Base-by-base conservation (phyloP, 179 eudicot genomes). In the Silene noctiflora region DNA sequence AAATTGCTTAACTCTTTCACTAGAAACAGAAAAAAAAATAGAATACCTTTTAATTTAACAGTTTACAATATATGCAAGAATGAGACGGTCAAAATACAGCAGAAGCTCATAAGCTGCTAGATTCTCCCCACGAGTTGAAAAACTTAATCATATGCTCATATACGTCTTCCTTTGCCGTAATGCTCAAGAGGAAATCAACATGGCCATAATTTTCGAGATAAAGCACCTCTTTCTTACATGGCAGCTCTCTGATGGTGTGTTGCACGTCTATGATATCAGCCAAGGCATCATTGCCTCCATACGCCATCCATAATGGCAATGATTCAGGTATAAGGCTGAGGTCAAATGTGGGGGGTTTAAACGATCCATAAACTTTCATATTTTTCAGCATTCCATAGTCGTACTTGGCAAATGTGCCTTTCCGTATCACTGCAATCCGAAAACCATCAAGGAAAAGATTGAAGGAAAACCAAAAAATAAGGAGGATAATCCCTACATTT, bases 241-340 rank as follows among this genome's bases (percentile, higher is more conserved):
- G 81, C 76, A 94, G 72, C 73, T 92, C 98, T 72, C 63, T 73
- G 11, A 91, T 75, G 44, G 96, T 94, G 77, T 74, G 96, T 72
- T 91, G 86, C 81, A 94, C 88, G 78, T 94, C 98, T 8, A 61
- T 66, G 62, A 84, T 70, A 70, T 94, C 98, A 71, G 96, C 96
- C 78, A 94, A 88, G 65, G 81, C 93, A 81, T 94, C 98, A 0
- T 85, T 85, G 60, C 89, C 95, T 53, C 98, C 98, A 78, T 89
- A 92, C 44, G 83, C 97, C 88, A 94, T 92, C 98, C 96, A 94
- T 31, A 94, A 3, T 22, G 98, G 97, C 83, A 94, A 83, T 13
- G 91, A 86, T 31, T 86, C 78, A 33, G 97, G 93, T 55, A 94
- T 81, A 11, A 59, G 73, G 83, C 90, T 82, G 39, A 91, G 86